phyloP scores from a whole-genome alignment of 1,284 basidiomycete genomes.

The Xerocomus nothofagi region DNA sequence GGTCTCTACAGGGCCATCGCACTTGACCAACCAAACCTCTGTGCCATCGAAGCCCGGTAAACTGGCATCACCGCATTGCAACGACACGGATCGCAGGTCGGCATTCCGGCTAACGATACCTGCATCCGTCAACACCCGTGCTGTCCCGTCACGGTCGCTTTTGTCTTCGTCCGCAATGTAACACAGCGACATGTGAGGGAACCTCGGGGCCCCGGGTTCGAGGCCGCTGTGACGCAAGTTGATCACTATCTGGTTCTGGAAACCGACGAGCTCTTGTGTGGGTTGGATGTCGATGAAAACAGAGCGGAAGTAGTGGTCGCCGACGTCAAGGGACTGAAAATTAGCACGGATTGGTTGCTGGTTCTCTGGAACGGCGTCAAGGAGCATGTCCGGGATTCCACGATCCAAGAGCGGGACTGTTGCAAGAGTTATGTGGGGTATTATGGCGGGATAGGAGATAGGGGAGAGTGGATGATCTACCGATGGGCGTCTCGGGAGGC shows the following conservation, averaged over 20 bases:
- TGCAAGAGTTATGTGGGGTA: conserved; percentile 71
- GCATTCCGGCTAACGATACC: conserved; percentile 33
- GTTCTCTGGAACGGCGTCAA: conserved; percentile 40
- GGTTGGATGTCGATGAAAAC: conserved; percentile 56
- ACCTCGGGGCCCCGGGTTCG: conserved; percentile 49
- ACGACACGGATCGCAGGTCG: conserved; percentile 31
- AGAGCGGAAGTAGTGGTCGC: conserved; percentile 66
- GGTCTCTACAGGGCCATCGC: conserved; percentile 59
- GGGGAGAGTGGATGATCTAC: conserved; percentile 15
- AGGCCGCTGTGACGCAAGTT: conserved; percentile 37
- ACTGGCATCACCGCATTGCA: conserved; percentile 36
- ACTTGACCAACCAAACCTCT: conserved; percentile 64
- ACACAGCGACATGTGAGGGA: conserved; percentile 69
- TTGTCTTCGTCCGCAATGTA: conserved; percentile 66
- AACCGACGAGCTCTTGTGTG: conserved; percentile 43
- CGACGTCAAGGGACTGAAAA: conserved; percentile 57
- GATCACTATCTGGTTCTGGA: conserved; percentile 50
- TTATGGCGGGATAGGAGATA: conserved; percentile 54
- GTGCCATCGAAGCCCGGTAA: conserved; percentile 47
- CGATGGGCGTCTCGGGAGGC: conserved; percentile 43
- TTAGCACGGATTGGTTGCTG: conserved; percentile 30
- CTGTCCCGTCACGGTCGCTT: conserved; percentile 35
- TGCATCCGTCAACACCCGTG: conserved; percentile 38
- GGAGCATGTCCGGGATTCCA: conserved; percentile 34
- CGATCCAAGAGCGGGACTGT: conserved; percentile 39